These are phyloP conservation scores for Arbutus unedo DNA, from an alignment of 148 eudicot genomes.

Conservation along the genomic window DNA sequence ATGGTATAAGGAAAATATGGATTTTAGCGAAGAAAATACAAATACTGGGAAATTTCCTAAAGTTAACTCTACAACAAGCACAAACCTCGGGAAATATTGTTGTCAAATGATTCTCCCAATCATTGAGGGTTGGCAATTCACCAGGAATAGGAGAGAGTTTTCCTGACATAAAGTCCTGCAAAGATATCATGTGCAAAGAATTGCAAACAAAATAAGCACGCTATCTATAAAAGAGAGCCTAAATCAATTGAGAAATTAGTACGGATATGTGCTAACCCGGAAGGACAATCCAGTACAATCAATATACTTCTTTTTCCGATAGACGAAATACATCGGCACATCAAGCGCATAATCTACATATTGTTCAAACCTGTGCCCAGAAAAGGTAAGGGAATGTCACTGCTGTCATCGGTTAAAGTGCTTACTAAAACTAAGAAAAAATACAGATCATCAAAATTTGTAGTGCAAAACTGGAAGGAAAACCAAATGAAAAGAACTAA, in stretches of 20 bases:
- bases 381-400: slow-evolving; percentile 15
- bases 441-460: neutral
- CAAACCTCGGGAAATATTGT: slow-evolving; percentile 96
- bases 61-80: neutral
- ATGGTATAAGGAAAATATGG: slow-evolving; percentile 19
- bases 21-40: neutral
- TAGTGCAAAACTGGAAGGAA: neutral
- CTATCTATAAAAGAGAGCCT: neutral
- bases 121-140: slow-evolving; percentile 80
- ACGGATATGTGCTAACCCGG: slow-evolving; percentile 52
- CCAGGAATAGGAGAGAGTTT: slow-evolving; percentile 91
- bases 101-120: slow-evolving; percentile 99
- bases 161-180: slow-evolving; percentile 88
- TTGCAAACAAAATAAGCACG: neutral
- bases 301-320: slow-evolving; percentile 71
- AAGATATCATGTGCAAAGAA: slow-evolving; percentile 8
- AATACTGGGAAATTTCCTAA: slow-evolving; percentile 3
- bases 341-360: slow-evolving; percentile 97
- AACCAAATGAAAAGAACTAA: neutral
- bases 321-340: slow-evolving; percentile 95
- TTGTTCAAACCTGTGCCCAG: slow-evolving; percentile 69
- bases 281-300: slow-evolving; percentile 92
- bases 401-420: neutral
- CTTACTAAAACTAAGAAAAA: neutral
- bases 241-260: neutral